Evolutionary conservation across 2,329 filamentous ascomycete species (phyloP), one percentile per base, ranked within the genome.

Genomic region (Lachnellula willkommii): DNA sequence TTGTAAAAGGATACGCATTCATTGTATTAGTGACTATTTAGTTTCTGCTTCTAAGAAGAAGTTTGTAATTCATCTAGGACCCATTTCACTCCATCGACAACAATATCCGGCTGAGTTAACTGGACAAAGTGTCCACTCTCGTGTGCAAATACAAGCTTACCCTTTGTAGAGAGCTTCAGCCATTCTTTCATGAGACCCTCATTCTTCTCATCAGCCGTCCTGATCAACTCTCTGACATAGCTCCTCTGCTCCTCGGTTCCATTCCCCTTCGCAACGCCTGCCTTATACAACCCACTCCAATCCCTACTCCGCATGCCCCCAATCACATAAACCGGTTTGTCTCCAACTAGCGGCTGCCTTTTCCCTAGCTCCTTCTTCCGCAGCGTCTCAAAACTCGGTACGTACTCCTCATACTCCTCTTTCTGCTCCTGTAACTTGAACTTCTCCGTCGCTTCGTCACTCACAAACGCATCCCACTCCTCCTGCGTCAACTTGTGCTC

Each of bases 101-200:
- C 63, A 53, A 68, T 46, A 17, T 72, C 69, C 35, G 71, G 71
- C 59, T 71, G 64, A 35, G 65, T 71, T 35, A 73, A 36, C 50
- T 73, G 67, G 2, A 73, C 62, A 63, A 66, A 66, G 53, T 72
- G 71, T 3, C 71, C 70, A 68, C 70, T 72, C 57, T 69, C 58
- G 1, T 9, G 48, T 1, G 68, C 68, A 56, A 68, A 65, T 7
- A 69, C 64, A 42, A 69, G 54, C 54, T 66, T 59, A 7, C 62
- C 62, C 52, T 58, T 68, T 1, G 60, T 70, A 42, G 67, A 70
- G 7, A 70, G 59, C 24, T 63, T 67, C 55, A 66, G 55, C 15
- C 62, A 58, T 50, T 67, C 62, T 39, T 56, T 67, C 65, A 67
- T 65, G 4, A 72, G 58, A n/a, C 47, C 54, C 40, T 65, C 60